A percentile compares a stretch with the other conserved stretches of the same genome.
phyloP scores from a whole-genome alignment of 163 green algal genomes.

The Chloromonas sp. region DNA sequence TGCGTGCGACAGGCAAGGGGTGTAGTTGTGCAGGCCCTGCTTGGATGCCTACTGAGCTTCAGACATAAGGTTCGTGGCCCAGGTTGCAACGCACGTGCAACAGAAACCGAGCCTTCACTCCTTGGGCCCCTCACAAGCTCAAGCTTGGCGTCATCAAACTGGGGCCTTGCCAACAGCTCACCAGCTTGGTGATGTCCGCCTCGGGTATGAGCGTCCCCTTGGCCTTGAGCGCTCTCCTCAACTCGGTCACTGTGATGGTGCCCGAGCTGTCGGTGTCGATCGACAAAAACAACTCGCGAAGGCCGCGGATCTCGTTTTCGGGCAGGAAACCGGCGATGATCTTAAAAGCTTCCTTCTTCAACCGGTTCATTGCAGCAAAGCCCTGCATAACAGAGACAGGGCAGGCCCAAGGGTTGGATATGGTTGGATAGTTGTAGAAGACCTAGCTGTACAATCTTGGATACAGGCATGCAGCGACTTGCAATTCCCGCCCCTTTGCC shows the following conservation, averaged over 20 bases:
- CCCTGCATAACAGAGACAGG: constrained; percentile 40
- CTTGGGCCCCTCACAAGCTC: neutral
- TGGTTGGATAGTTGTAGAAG: too few species aligned
- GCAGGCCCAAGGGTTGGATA: too few species aligned
- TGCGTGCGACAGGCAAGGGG: neutral
- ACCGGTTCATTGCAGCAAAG: constrained; percentile 75
- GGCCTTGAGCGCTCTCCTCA: constrained; percentile 27
- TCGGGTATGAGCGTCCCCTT: constrained; percentile 24
- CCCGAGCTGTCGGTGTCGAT: constrained; percentile 73
- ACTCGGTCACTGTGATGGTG: constrained; percentile 71
- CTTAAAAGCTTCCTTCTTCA: constrained; percentile 80
- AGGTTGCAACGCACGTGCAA: neutral
- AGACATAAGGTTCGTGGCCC: too few species aligned
- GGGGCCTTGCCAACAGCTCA: neutral
- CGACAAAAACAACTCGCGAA: constrained; percentile 53
- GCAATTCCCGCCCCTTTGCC: too few species aligned
- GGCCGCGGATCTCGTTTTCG: constrained; percentile 36
- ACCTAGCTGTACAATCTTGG: too few species aligned
- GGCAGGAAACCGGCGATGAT: constrained; percentile 51
- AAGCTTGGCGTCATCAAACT: constrained; percentile 13
- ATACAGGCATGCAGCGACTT: too few species aligned
- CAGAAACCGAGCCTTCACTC: neutral
- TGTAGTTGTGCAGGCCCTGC: neutral
- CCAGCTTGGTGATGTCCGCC: neutral
- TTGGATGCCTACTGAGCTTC: too few species aligned